phyloP scores from a whole-genome alignment of 192 early-diverging fungal species.

The Coemansia reversa region DNA sequence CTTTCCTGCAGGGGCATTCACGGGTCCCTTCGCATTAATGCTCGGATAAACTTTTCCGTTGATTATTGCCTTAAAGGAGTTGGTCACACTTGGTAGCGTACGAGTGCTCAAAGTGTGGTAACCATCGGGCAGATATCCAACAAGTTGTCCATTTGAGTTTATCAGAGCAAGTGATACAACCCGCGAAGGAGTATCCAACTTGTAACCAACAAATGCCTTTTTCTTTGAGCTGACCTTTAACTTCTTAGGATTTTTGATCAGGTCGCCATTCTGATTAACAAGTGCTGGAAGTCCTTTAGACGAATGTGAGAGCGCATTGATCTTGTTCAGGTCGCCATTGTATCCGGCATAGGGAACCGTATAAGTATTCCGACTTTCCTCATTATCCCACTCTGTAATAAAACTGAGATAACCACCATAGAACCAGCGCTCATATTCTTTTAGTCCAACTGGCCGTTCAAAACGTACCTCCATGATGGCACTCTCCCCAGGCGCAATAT shows the following conservation, averaged over 20 bases:
- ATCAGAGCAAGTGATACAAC: slow-evolving; percentile 15
- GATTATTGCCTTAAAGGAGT: neutral
- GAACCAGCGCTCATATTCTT: slow-evolving; percentile 45
- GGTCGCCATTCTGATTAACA: slow-evolving; percentile 3
- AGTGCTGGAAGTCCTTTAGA: slow-evolving; percentile 13
- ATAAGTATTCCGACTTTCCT: neutral
- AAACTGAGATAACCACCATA: slow-evolving; percentile 50
- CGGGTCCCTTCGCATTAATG: neutral
- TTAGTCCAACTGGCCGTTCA: slow-evolving; percentile 22
- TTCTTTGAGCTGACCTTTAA: slow-evolving; percentile 4
- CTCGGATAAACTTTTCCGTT: slow-evolving; percentile 22
- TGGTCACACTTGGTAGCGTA: slow-evolving; percentile 5
- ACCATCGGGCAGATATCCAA: slow-evolving; percentile 40
- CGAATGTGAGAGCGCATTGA: slow-evolving; percentile 10
- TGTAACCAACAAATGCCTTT: slow-evolving; percentile 6
- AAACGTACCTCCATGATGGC: slow-evolving; percentile 13
- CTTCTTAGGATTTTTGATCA: neutral
- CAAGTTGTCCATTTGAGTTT: neutral
- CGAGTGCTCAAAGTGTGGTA: slow-evolving; percentile 22
- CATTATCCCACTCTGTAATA: slow-evolving; percentile 21
- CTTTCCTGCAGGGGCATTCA: slow-evolving; percentile 24
- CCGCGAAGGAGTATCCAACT: slow-evolving; percentile 25
- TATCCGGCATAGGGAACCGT: slow-evolving; percentile 49
- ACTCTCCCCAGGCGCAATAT: slow-evolving; percentile 23
- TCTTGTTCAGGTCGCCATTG: slow-evolving; percentile 38